phyloP scores from a whole-genome alignment of 2,329 filamentous ascomycete genomes.

The Claviceps spartinae region DNA sequence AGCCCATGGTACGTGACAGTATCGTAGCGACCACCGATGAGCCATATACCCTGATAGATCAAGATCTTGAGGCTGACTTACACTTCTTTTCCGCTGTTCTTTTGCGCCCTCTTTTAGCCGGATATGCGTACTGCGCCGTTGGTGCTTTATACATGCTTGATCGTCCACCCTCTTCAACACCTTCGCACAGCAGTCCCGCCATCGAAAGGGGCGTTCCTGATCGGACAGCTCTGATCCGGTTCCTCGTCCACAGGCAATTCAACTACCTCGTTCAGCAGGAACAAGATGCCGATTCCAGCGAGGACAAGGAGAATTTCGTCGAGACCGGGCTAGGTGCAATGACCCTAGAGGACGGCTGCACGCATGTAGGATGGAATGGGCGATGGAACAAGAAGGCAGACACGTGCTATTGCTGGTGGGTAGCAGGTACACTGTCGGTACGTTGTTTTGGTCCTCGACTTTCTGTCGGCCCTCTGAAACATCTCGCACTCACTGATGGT shows the following conservation, averaged over 20 bases:
- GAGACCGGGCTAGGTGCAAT: constrained; percentile 22
- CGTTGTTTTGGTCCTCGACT: constrained; percentile 4
- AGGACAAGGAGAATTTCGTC: constrained; percentile 26
- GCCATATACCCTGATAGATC: no score
- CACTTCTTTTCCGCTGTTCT: not conserved
- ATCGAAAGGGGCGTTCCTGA: constrained; percentile 23
- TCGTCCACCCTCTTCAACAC: constrained; percentile 31
- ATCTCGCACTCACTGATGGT: not conserved
- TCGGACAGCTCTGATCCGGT: constrained; percentile 26
- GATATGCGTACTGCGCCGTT: constrained; percentile 82
- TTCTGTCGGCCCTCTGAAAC: not conserved
- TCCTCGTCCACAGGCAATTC: constrained; percentile 53
- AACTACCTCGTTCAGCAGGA: constrained; percentile 36
- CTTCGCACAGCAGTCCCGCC: constrained; percentile 9
- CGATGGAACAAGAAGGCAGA: constrained; percentile 84
- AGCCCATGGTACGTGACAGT: constrained; percentile 52
- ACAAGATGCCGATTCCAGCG: constrained; percentile 28
- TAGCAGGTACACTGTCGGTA: constrained; percentile 47
- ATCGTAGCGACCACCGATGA: not conserved
- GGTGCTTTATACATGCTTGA: constrained; percentile 65
- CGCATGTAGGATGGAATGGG: constrained; percentile 71
- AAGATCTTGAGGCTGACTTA: not conserved
- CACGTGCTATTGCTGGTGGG: constrained; percentile 96
- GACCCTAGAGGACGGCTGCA: constrained; percentile 17
- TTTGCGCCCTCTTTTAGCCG: constrained; percentile 39